phyloP scores from a whole-genome alignment of 345 rosid species.

The Populus ilicifolia region DNA sequence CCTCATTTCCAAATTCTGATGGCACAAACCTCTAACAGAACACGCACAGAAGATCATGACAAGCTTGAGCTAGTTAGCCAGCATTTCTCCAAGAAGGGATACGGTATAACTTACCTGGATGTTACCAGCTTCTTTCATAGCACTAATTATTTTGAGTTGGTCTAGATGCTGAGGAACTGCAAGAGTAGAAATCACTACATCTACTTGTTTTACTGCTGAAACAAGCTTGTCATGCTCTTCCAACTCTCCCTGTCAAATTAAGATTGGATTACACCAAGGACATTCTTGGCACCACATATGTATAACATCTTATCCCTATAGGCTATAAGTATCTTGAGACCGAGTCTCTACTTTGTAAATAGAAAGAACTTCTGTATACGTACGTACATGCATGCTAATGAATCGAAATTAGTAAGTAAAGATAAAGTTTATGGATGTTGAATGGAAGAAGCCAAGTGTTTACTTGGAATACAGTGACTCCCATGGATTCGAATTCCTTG shows the following conservation, averaged over 20 bases:
- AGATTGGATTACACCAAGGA: too few species aligned
- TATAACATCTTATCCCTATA: too few species aligned
- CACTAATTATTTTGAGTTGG: slow-evolving; percentile 34
- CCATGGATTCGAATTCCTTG: slow-evolving; percentile 25
- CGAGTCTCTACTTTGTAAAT: too few species aligned
- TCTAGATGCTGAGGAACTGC: slow-evolving; percentile 35
- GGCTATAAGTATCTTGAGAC: too few species aligned
- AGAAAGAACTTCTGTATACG: too few species aligned
- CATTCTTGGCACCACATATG: too few species aligned
- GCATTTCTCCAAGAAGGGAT: too few species aligned
- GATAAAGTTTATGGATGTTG: background rate
- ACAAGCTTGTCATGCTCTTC: slow-evolving; percentile 38
- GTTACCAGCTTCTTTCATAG: slow-evolving; percentile 34
- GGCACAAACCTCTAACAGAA: slow-evolving; percentile 35
- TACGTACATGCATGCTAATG: too few species aligned
- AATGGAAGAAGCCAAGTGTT: too few species aligned
- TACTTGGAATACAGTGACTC: slow-evolving; percentile 33
- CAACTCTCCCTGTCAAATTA: slow-evolving; percentile 23
- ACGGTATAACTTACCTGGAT: slow-evolving; percentile 18
- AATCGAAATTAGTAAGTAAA: background rate
- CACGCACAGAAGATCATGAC: too few species aligned
- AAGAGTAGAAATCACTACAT: slow-evolving; percentile 41
- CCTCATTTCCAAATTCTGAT: slow-evolving; percentile 42
- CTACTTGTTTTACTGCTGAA: slow-evolving; percentile 25
- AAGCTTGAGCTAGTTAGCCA: too few species aligned